These are phyloP conservation scores for Blechomonas ayalai DNA, from an alignment of 208 protist genomes.

Conservation along the genomic window DNA sequence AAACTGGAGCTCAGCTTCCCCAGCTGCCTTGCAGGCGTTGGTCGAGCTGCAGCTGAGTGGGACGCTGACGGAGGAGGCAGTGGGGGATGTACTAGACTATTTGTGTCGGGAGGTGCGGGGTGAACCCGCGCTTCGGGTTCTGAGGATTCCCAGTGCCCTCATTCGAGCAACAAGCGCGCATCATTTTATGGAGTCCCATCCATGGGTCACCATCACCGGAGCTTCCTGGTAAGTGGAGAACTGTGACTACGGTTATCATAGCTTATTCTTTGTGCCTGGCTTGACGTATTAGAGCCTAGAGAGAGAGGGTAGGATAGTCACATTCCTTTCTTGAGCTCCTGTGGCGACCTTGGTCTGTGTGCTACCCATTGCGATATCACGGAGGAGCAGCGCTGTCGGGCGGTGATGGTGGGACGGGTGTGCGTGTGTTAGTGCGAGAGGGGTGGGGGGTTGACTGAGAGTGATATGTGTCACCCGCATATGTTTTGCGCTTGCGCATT, in stretches of 20 bases:
- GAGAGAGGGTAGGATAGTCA: not conserved
- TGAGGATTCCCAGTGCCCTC: slow-evolving; percentile 26
- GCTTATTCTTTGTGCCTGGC: not conserved
- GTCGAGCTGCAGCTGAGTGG: slow-evolving; percentile 62
- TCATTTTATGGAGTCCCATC: slow-evolving; percentile 24
- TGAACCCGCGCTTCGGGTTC: not conserved
- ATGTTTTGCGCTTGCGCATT: not conserved
- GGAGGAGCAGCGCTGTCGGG: slow-evolving; percentile 1
- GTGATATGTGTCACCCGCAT: not conserved
- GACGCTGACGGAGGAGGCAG: slow-evolving; percentile 33
- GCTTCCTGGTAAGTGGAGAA: slow-evolving; percentile 4
- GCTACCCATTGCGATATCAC: not conserved
- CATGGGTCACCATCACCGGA: slow-evolving; percentile 7
- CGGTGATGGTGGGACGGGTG: not conserved
- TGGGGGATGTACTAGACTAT: slow-evolving; percentile 44
- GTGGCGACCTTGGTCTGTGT: not conserved
- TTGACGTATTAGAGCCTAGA: slow-evolving; percentile 4
- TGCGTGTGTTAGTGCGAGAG: not conserved
- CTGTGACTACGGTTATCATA: not conserved
- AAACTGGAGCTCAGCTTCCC: not conserved
- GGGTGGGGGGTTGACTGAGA: slow-evolving; percentile 1
- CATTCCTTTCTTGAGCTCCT: not conserved
- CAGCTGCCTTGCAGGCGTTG: slow-evolving; percentile 3
- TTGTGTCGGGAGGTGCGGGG: slow-evolving; percentile 27
- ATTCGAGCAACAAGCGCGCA: slow-evolving; percentile 18